phyloP scores from a whole-genome alignment of 306 rosid genomes.

The Quercus robur region DNA sequence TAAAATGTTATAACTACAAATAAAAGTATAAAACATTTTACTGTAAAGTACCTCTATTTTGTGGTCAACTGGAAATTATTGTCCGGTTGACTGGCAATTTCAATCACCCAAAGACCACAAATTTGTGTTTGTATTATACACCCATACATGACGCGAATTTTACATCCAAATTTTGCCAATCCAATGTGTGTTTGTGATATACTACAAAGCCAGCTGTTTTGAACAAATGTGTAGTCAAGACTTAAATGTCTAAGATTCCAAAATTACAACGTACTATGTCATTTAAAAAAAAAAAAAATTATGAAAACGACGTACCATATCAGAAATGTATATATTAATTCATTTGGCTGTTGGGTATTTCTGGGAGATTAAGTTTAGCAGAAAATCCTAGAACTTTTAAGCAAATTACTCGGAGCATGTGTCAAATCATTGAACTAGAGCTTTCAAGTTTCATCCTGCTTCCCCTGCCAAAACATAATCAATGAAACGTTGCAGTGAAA shows the following conservation, averaged over 20 bases:
- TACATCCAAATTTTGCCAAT: neutral
- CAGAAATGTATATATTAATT: neutral
- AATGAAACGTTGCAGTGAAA: constrained; percentile 4
- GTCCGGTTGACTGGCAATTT: too few relatives aligned
- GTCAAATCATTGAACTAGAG: constrained; percentile 20
- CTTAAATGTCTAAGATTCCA: neutral
- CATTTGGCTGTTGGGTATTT: neutral
- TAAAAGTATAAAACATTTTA: too few relatives aligned
- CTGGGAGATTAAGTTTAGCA: neutral
- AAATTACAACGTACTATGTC: too few relatives aligned
- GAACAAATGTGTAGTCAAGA: neutral
- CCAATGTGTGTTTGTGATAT: neutral
- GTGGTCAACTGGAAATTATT: too few relatives aligned
- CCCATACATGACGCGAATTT: too few relatives aligned
- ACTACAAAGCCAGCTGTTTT: neutral
- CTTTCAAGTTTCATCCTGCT: constrained; percentile 11
- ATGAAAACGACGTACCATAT: neutral
- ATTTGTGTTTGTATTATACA: too few relatives aligned
- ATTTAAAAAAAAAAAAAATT: too few relatives aligned
- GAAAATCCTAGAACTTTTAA: neutral
- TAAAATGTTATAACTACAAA: too few relatives aligned
- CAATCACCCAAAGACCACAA: too few relatives aligned
- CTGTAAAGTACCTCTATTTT: too few relatives aligned
- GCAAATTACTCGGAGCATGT: constrained; percentile 15
- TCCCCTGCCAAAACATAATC: neutral